Conservation (phyloP, 768 basidiomycete genomes). For the Artomyces pyxidatus region DNA sequence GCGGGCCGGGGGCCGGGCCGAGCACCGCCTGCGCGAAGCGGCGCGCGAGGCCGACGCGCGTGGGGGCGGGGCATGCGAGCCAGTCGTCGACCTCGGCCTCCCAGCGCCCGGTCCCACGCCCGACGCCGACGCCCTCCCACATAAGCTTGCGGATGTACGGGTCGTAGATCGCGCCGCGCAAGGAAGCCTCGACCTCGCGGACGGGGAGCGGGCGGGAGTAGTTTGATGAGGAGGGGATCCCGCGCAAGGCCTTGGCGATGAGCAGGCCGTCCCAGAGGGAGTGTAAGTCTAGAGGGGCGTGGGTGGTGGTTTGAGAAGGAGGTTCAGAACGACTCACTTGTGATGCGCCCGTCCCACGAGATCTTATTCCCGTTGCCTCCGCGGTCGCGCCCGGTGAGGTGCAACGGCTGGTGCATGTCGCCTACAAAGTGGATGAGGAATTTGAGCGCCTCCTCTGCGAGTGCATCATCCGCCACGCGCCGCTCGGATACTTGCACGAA, state of each 20-base stretch:
- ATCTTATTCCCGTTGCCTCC: conserved; percentile 84
- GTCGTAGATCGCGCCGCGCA: conserved; percentile 81
- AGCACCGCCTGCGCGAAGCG: neutral
- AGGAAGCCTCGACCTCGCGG: conserved; percentile 51
- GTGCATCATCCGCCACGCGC: conserved; percentile 19
- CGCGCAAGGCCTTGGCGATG: conserved; percentile 75
- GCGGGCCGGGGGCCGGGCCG: conserved; percentile 1
- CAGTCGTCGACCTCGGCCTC: conserved; percentile 48
- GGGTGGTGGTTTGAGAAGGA: neutral
- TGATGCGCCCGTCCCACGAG: conserved; percentile 58
- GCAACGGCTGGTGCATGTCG: conserved; percentile 90
- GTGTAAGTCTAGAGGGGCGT: conserved; percentile 60
- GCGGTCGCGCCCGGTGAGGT: conserved; percentile 79
- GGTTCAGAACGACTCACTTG: conserved; percentile 41
- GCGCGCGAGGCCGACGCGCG: neutral
- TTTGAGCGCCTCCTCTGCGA: conserved; percentile 74
- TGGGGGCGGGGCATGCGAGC: conserved; percentile 53
- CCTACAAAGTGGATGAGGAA: conserved; percentile 93
- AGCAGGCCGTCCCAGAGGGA: conserved; percentile 82
- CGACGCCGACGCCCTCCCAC: conserved; percentile 68
- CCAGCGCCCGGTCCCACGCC: conserved; percentile 32
- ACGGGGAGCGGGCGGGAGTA: conserved; percentile 71
- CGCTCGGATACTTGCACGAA: conserved; percentile 27
- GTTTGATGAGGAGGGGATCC: conserved; percentile 46
- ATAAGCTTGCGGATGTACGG: conserved; percentile 81